A percentile compares a stretch with the other conserved stretches of the same genome.
phyloP scores from a whole-genome alignment of 495 filamentous ascomycete genomes.

The Aspergillus panamensis region DNA sequence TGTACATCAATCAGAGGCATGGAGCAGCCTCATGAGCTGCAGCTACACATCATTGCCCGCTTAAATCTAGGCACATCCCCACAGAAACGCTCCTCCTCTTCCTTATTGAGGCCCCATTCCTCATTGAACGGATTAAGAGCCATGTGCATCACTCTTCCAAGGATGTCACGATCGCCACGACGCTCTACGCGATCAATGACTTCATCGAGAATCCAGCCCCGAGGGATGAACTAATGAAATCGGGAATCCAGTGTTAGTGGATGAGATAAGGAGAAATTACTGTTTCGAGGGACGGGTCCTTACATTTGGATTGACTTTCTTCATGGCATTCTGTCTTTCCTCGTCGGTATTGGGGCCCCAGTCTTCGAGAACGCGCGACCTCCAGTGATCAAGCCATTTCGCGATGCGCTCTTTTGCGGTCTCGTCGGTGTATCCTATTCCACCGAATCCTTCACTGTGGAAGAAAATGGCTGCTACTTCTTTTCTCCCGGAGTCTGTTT shows the following conservation, averaged over 20 bases:
- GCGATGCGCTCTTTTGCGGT: slow-evolving; percentile 61
- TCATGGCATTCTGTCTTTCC: slow-evolving; percentile 69
- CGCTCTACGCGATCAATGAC: slow-evolving; percentile 84
- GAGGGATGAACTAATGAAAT: slow-evolving; percentile 62
- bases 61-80: slow-evolving; percentile 77
- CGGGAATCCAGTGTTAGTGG: neutral
- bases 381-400: slow-evolving; percentile 75
- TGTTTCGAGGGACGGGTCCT: slow-evolving; percentile 4
- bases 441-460: slow-evolving; percentile 59
- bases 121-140: slow-evolving; percentile 80
- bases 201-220: slow-evolving; percentile 91
- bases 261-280: neutral
- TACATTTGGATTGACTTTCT: slow-evolving; percentile 77
- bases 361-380: slow-evolving; percentile 62
- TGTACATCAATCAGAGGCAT: neutral
- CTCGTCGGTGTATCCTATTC: slow-evolving; percentile 52
- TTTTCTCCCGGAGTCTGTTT: slow-evolving; percentile 55
- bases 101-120: slow-evolving; percentile 62
- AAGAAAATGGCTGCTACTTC: slow-evolving; percentile 66
- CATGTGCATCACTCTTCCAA: slow-evolving; percentile 74
- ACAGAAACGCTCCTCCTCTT: slow-evolving; percentile 79
- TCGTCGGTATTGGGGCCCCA: slow-evolving; percentile 58
- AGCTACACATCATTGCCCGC: slow-evolving; percentile 88
- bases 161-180: slow-evolving; percentile 72
- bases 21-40: slow-evolving; percentile 47